Percentiles rank a stretch among this genome's conserved stretches.
Conservation (phyloP, 2,329 filamentous ascomycete species). For the Bisporella sp. region DNA sequence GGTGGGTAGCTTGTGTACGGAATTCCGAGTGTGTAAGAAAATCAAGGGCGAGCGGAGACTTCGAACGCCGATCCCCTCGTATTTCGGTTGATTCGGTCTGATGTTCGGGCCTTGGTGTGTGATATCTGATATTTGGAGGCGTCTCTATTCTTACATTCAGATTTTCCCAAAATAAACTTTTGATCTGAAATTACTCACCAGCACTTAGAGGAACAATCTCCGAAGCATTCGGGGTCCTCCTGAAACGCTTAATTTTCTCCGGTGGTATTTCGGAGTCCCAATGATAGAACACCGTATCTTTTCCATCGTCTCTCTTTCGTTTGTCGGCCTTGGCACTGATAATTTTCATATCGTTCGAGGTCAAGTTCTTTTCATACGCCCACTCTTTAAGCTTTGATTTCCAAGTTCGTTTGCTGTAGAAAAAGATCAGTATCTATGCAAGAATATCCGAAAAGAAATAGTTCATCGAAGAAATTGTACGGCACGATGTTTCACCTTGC, state of each 20-base stretch:
- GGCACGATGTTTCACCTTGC: no score
- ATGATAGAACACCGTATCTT: conserved; percentile 1
- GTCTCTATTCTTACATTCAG: no score
- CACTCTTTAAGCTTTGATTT: conserved; percentile 5
- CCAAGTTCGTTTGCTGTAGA: conserved; percentile 3
- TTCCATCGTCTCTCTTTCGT: conserved; percentile 2
- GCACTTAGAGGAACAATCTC: no score
- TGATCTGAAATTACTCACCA: no score
- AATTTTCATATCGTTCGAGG: neutral
- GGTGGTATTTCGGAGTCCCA: neutral
- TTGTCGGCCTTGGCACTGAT: conserved; percentile 1
- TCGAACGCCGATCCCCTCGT: no score
- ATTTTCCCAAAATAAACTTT: no score
- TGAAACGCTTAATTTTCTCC: conserved; percentile 1
- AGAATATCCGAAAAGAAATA: neutral
- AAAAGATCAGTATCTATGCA: neutral
- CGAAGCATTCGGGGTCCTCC: neutral
- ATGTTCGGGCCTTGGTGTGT: no score
- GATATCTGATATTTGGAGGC: no score
- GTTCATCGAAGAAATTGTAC: neutral
- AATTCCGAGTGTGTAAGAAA: no score
- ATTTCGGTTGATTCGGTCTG: no score
- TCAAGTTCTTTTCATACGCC: conserved; percentile 3
- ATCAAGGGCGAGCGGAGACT: no score
- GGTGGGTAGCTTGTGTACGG: no score